These are phyloP conservation scores for Cercophora sp. DNA, from an alignment of 495 filamentous ascomycete species.

Conservation along the genomic window DNA sequence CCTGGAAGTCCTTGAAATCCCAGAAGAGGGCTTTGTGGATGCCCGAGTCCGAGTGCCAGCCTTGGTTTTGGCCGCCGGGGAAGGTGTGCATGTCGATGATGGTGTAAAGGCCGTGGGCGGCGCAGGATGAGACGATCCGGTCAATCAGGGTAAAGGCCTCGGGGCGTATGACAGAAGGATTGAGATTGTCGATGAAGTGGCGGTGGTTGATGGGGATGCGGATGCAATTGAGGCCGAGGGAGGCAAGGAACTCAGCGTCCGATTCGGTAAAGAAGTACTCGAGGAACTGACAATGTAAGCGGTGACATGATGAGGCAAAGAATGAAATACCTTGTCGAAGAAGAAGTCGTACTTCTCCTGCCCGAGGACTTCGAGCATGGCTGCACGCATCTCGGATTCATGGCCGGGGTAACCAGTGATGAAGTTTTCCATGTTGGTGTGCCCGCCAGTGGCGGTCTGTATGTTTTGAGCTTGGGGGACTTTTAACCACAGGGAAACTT, in stretches of 20 bases:
- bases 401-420: conserved; percentile 64
- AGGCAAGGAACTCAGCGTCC: conserved; percentile 59
- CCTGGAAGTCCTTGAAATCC: conserved; percentile 60
- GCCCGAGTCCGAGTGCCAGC: conserved; percentile 60
- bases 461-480: background rate
- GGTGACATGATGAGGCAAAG: conserved; percentile 7
- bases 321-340: conserved; percentile 35
- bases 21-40: conserved; percentile 57
- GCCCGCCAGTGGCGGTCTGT: conserved; percentile 28
- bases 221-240: conserved; percentile 57
- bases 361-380: conserved; percentile 54
- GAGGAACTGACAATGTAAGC: conserved; percentile 35
- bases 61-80: conserved; percentile 61
- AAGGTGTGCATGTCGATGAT: conserved; percentile 62
- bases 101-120: conserved; percentile 54
- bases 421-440: conserved; percentile 60
- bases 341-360: conserved; percentile 44
- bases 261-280: conserved; percentile 61
- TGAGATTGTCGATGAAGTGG: conserved; percentile 62
- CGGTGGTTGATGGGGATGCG: conserved; percentile 63
- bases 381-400: conserved; percentile 52
- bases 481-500: background rate
- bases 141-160: conserved; percentile 58
- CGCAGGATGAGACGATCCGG: conserved; percentile 56
- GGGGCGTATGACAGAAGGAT: conserved; percentile 54